Base-by-base conservation (phyloP, 176 grass and related monocot species). In the Triticum monococcum region DNA sequence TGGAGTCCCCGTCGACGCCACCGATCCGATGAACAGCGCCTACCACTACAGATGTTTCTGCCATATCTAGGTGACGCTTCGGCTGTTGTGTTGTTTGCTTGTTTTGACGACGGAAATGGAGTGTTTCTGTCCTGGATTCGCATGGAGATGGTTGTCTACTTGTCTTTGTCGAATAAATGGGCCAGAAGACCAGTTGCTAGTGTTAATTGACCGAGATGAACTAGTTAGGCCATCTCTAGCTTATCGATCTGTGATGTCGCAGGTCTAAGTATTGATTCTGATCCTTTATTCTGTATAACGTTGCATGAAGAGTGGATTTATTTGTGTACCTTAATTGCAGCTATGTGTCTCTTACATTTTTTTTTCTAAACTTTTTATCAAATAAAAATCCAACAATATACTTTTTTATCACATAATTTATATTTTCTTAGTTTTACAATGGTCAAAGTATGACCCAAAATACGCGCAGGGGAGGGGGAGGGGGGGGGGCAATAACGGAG, bases 41-140 rank as follows among this genome's bases (percentile, higher is more conserved):
- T 98, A 98, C 85, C 95, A 83, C 81, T 98, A 95, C 91, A 95
- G 40, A 54, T 98, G 95, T 70, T 18, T 98, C 71, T 98, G 95
- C 81, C 91, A 93, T 24, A 35, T 85, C 9, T 97, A 85, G 11
- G 64, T 56, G 57, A 38, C 30, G 54, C 3, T 6, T 20, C 26
- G 24, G 22, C 13, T 31, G 8, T 0, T 22, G 63, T 41, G 17
- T 22, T 48, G 18, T 43, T 13, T 8, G 31, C 65, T 25, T 16
- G 31, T 72, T 18, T 18, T 10, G 20, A 13, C 14, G 81, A 60
- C 41, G 68, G 16, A 73, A 26, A 41, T 26, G 50, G 50, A 31
- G 36, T 32, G 68, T 4, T 41, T 43, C 3, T 41, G 35, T 41
- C 32, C 69, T 46, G 72, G 37, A 82, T 72, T 72, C 24, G 0